Base-by-base conservation (phyloP, 768 basidiomycete species). In the Leucosporidium yakuticum region DNA sequence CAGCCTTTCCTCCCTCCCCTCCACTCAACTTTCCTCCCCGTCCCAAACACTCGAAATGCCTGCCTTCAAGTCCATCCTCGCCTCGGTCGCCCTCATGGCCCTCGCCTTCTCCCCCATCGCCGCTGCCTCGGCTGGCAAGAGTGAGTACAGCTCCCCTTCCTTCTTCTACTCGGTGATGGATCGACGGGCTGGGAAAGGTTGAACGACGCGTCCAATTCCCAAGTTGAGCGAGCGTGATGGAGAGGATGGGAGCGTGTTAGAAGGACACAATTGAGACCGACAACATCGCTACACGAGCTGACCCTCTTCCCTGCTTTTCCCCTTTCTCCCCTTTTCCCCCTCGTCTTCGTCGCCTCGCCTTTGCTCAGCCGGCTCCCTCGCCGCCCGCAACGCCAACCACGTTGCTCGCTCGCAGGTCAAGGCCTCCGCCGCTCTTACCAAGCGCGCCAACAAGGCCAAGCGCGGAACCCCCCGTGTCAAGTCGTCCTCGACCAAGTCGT, bases 21-120 rank as follows among this genome's bases (percentile, higher is more conserved):
- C 39, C 39, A 8, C 14, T 44, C 39, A 44, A 44, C 39, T 15
- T 44, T 44, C 39, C 39, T 44, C 39, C 17, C 39, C 39, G 39
- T 44, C 39, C 39, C 39, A 44, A 44, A 44, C 39, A 9, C 39
- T 51, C 53, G 36, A 49, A 34, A 70, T 70, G 69, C 69, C 69
- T 60, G 60, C 69, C 51, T 55, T 62, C 62, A 69, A 70, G 67
- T 50, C 65, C 62, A 54, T 63, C 68, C 67, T 69, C 67, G 21
- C 53, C 62, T 34, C 69, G 59, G 34, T 65, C 69, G 64, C 67
- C 58, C 58, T 70, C 50, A 60, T 56, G 51, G 67, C 70, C 50
- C 60, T 69, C 57, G 64, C 68, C 51, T 67, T 71, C 63, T 34
- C 68, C 36, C 59, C 68, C 17, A 48, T 65, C 66, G 50, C 48